Evolutionary conservation across 116 monocot species (phyloP).

Genomic region (Zostera marina): DNA sequence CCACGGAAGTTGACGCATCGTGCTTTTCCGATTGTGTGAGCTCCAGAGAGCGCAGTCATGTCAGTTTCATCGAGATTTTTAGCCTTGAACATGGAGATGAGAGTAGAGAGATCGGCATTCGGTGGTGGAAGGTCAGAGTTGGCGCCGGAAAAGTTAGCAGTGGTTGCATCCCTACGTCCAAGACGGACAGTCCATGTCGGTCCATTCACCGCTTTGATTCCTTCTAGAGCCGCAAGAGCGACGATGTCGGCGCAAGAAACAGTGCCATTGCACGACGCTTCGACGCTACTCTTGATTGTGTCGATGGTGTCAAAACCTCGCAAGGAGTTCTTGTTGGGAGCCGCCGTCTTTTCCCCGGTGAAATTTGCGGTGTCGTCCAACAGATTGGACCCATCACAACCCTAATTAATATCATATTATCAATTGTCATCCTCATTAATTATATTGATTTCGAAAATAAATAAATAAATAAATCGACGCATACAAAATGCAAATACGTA

Average conservation of each 20-base stretch:
- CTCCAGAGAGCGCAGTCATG: slow-evolving; percentile 22
- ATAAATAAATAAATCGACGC: too few species aligned
- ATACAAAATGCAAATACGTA: too few species aligned
- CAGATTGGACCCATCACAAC: slow-evolving; percentile 42
- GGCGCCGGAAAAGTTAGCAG: neutral
- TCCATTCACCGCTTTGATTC: neutral
- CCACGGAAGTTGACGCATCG: slow-evolving; percentile 32
- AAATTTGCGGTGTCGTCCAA: slow-evolving; percentile 39
- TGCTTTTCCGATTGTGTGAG: slow-evolving; percentile 64
- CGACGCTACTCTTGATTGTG: slow-evolving; percentile 36
- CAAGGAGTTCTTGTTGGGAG: slow-evolving; percentile 34
- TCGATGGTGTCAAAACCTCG: slow-evolving; percentile 41
- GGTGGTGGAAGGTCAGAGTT: slow-evolving; percentile 4
- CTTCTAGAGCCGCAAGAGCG: slow-evolving; percentile 20
- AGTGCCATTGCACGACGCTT: slow-evolving; percentile 17
- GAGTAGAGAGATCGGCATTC: neutral
- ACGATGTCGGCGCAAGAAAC: slow-evolving; percentile 58
- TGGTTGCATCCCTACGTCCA: slow-evolving; percentile 2
- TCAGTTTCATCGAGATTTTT: slow-evolving; percentile 1
- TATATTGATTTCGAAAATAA: too few species aligned
- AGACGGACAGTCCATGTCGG: slow-evolving; percentile 1
- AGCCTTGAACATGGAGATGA: slow-evolving; percentile 3
- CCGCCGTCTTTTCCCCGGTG: slow-evolving; percentile 45
- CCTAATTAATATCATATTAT: slow-evolving; percentile 25
- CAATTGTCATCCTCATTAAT: too few species aligned